phyloP scores from a whole-genome alignment of 768 basidiomycete genomes.

The Rhizopogon vesiculosus region DNA sequence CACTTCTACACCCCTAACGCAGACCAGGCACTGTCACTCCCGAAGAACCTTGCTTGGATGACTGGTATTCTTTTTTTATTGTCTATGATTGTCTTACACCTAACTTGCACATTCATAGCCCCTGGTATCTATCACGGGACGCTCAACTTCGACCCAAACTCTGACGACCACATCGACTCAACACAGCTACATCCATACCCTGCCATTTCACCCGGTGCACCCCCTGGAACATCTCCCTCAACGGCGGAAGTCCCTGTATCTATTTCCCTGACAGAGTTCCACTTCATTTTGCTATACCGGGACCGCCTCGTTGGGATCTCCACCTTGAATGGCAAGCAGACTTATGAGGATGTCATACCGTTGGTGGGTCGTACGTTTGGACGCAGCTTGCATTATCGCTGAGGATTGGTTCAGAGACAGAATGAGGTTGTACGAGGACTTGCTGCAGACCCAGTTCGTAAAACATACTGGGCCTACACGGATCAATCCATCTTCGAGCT shows the following conservation, averaged over 20 bases:
- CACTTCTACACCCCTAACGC: slow-evolving; percentile 74
- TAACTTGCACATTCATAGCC: slow-evolving; percentile 34
- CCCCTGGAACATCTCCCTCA: slow-evolving; percentile 14
- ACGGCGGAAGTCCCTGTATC: slow-evolving; percentile 56
- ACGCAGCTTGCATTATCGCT: background rate
- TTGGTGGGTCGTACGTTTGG: slow-evolving; percentile 46
- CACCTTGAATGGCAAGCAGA: slow-evolving; percentile 71
- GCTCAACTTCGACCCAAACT: slow-evolving; percentile 62
- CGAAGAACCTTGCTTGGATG: slow-evolving; percentile 84
- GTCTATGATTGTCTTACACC: background rate
- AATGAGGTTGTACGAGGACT: slow-evolving; percentile 71
- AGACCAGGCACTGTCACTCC: slow-evolving; percentile 63
- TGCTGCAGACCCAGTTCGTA: slow-evolving; percentile 78
- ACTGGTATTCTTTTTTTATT: slow-evolving; percentile 52
- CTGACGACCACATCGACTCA: slow-evolving; percentile 74
- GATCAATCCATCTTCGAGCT: slow-evolving; percentile 87
- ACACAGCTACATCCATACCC: slow-evolving; percentile 82
- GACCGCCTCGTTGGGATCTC: slow-evolving; percentile 78
- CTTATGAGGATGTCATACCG: slow-evolving; percentile 81
- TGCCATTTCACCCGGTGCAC: slow-evolving; percentile 25
- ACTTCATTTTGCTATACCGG: slow-evolving; percentile 81
- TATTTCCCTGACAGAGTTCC: slow-evolving; percentile 85
- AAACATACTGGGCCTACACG: slow-evolving; percentile 94
- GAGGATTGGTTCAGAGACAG: slow-evolving; percentile 51
- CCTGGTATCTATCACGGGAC: slow-evolving; percentile 87